These are phyloP conservation scores for Candida ovalis DNA, from an alignment of 805 yeast species.

Conservation along the genomic window DNA sequence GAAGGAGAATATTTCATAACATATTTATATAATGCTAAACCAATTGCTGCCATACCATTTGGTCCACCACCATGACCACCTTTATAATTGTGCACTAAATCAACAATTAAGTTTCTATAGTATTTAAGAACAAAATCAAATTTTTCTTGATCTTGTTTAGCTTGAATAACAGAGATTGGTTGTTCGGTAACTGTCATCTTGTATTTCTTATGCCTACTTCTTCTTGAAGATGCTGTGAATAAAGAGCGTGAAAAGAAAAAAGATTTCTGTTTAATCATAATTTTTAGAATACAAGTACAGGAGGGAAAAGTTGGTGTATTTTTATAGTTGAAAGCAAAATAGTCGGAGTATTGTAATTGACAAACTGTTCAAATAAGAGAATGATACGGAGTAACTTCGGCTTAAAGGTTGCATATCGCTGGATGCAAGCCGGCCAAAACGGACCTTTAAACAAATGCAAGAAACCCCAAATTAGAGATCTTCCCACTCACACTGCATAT, in stretches of 20 bases:
- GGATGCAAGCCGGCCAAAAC: neutral
- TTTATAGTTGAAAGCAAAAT: neutral
- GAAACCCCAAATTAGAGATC: neutral
- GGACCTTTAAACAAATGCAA: neutral
- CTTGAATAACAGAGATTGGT: constrained; percentile 7
- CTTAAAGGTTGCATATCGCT: neutral
- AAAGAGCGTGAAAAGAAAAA: too few relatives aligned
- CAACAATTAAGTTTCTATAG: constrained; percentile 33
- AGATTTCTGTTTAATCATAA: too few relatives aligned
- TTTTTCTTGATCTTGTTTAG: constrained; percentile 16
- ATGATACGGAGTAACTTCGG: neutral
- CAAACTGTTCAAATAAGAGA: neutral
- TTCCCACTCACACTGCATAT: neutral
- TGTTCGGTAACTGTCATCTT: constrained; percentile 14
- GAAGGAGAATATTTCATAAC: constrained; percentile 79
- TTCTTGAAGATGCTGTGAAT: too few relatives aligned
- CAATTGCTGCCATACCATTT: constrained; percentile 94
- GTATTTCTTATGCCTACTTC: too few relatives aligned
- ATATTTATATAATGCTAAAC: constrained; percentile 78
- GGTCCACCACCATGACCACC: constrained; percentile 99
- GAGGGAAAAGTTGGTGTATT: neutral
- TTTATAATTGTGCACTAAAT: constrained; percentile 31
- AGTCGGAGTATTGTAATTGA: neutral
- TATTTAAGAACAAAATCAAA: constrained; percentile 28
- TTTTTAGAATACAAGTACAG: too few relatives aligned